Conservation (phyloP, 192 early-diverging fungal species). For the Coemansia sp. region DNA sequence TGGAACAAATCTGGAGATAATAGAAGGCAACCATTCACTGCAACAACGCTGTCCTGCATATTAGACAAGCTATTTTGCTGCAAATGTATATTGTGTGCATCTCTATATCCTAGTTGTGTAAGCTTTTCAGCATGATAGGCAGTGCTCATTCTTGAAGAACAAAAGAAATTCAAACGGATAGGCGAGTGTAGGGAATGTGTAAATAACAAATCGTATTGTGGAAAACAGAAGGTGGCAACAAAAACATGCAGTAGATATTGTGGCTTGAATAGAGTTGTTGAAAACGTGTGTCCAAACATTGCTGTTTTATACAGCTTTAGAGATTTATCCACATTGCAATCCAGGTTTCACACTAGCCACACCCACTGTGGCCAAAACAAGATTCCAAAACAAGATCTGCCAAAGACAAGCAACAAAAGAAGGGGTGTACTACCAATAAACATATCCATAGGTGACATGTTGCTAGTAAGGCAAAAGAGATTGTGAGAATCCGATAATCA, state of each 20-base stretch:
- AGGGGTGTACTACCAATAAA: background rate
- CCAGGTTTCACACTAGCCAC: background rate
- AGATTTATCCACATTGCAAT: background rate
- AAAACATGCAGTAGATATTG: background rate
- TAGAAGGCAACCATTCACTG: background rate
- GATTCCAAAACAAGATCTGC: background rate
- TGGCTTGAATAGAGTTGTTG: background rate
- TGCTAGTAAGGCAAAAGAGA: background rate
- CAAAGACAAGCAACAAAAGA: background rate
- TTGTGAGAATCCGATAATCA: background rate
- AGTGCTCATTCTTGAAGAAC: background rate
- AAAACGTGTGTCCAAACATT: background rate
- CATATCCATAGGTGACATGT: background rate
- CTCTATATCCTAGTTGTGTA: background rate
- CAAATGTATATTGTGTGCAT: background rate
- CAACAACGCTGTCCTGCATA: background rate
- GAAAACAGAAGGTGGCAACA: background rate
- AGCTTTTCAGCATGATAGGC: background rate
- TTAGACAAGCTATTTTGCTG: background rate
- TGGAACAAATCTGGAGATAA: background rate
- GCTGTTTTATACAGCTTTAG: background rate
- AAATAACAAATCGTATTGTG: background rate
- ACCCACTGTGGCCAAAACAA: background rate
- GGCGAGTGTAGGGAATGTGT: background rate
- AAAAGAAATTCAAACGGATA: too few species aligned